phyloP scores from a whole-genome alignment of 352 stramenopile species.

The Phytophthora crassamura region DNA sequence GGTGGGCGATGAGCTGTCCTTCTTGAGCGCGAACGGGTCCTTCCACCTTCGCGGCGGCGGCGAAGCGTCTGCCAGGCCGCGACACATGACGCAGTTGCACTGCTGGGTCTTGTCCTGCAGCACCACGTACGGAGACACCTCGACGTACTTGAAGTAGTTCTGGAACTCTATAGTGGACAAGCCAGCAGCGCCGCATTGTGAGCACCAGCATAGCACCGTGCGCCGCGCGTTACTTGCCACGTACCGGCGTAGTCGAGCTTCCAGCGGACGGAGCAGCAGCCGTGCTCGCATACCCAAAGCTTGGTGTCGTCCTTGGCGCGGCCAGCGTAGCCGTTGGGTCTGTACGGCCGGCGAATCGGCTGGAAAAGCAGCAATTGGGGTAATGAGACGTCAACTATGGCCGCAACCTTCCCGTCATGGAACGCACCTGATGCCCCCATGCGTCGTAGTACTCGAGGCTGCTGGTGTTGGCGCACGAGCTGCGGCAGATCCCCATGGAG shows the following conservation, averaged over 20 bases:
- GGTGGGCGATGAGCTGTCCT: slow-evolving; percentile 25
- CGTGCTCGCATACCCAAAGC: slow-evolving; percentile 66
- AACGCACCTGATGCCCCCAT: slow-evolving; percentile 52
- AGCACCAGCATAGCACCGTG: slow-evolving; percentile 6
- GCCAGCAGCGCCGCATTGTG: not conserved
- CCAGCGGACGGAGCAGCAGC: slow-evolving; percentile 77
- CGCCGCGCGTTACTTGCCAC: not conserved
- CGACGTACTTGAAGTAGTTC: slow-evolving; percentile 68
- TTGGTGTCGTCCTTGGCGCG: slow-evolving; percentile 36
- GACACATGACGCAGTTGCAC: slow-evolving; percentile 72
- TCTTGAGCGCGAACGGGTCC: slow-evolving; percentile 11
- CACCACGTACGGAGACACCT: slow-evolving; percentile 72
- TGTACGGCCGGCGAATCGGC: slow-evolving; percentile 28
- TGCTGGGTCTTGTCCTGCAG: slow-evolving; percentile 57
- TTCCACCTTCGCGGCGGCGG: slow-evolving; percentile 22
- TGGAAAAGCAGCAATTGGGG: not conserved
- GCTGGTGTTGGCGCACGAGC: slow-evolving; percentile 49
- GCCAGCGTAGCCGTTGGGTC: slow-evolving; percentile 14
- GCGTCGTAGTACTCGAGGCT: slow-evolving; percentile 78
- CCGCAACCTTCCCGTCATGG: not conserved
- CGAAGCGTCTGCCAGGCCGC: slow-evolving; percentile 37
- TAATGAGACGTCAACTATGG: not conserved
- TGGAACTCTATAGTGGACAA: slow-evolving; percentile 51
- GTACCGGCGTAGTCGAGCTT: slow-evolving; percentile 77
- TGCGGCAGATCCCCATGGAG: slow-evolving; percentile 65